Conservation (phyloP, 257 asterid genomes). For the Linaria vulgaris region DNA sequence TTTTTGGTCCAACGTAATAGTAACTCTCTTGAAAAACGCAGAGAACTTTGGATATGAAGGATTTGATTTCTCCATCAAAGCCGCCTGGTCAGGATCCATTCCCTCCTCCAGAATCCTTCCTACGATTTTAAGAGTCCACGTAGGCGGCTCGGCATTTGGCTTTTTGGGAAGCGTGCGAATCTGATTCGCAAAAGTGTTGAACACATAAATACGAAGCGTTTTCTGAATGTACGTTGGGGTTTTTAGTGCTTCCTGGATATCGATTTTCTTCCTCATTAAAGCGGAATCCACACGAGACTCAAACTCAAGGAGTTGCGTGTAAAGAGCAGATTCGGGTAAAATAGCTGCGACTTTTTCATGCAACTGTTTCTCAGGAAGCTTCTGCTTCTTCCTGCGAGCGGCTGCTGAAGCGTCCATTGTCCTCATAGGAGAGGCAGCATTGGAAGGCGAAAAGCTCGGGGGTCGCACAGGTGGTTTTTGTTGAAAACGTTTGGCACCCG, state of each 20-base stretch:
- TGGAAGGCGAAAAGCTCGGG: slow-evolving; percentile 53
- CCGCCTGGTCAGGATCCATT: slow-evolving; percentile 83
- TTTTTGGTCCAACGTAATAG: slow-evolving; percentile 86
- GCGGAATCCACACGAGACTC: slow-evolving; percentile 95
- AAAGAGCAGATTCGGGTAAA: slow-evolving; percentile 93
- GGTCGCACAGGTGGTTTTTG: slow-evolving; percentile 95
- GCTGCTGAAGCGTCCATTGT: slow-evolving; percentile 78
- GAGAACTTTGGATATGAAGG: slow-evolving; percentile 81
- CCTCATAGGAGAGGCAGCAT: slow-evolving; percentile 68
- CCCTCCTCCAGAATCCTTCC: slow-evolving; percentile 97
- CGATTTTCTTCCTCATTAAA: slow-evolving; percentile 82
- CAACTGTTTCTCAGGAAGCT: slow-evolving; percentile 87
- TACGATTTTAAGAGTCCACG: slow-evolving; percentile 93
- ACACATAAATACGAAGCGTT: slow-evolving; percentile 84
- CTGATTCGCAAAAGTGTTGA: slow-evolving; percentile 88
- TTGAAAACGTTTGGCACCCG: slow-evolving; percentile 55
- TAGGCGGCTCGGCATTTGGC: slow-evolving; percentile 83
- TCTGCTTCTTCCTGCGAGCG: slow-evolving; percentile 91
- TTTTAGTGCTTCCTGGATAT: slow-evolving; percentile 87
- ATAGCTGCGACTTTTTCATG: slow-evolving; percentile 94
- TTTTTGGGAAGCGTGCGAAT: slow-evolving; percentile 71
- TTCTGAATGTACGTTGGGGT: slow-evolving; percentile 79
- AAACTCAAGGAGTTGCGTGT: slow-evolving; percentile 92
- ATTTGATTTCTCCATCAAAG: slow-evolving; percentile 72
- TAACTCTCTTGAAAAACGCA: slow-evolving; percentile 82